Conservation (phyloP, 2,329 filamentous ascomycete genomes). For the Purpureocillium takamizusanense region DNA sequence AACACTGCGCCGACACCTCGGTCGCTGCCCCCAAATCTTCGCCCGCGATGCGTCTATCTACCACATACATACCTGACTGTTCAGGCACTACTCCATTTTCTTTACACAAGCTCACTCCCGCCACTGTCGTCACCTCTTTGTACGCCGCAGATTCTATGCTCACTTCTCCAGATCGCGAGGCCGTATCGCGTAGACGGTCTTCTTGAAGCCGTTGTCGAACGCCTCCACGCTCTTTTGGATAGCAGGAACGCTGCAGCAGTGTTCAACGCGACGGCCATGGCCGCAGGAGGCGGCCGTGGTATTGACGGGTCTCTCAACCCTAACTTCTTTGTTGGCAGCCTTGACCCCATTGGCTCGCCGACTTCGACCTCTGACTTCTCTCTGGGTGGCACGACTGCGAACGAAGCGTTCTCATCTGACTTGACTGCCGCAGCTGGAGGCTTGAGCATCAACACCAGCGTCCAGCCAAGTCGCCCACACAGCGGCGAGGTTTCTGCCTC, state of each 20-base stretch:
- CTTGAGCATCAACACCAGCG: constrained; percentile 40
- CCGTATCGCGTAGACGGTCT: constrained; percentile 91
- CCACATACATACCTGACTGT: constrained; percentile 87
- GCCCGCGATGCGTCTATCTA: constrained; percentile 82
- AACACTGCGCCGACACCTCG: constrained; percentile 50
- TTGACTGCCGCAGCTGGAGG: constrained; percentile 25
- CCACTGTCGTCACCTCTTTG: constrained; percentile 67
- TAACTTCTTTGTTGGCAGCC: constrained; percentile 48
- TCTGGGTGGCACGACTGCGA: constrained; percentile 17
- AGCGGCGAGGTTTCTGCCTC: constrained; percentile 42
- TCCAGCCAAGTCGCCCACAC: constrained; percentile 25
- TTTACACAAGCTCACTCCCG: constrained; percentile 88
- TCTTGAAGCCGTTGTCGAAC: constrained; percentile 84
- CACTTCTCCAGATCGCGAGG: constrained; percentile 82
- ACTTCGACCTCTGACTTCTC: constrained; percentile 24
- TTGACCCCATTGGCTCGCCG: constrained; percentile 30
- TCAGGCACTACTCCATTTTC: constrained; percentile 81
- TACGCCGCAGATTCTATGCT: constrained; percentile 92
- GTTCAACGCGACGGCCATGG: constrained; percentile 98
- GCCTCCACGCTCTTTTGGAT: constrained; percentile 81
- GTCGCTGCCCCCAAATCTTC: constrained; percentile 49
- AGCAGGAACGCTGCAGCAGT: constrained; percentile 92
- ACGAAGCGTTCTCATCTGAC: constrained; percentile 19
- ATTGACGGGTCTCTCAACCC: constrained; percentile 60
- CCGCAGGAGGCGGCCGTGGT: constrained; percentile 81